Percentiles rank a stretch among this genome's conserved stretches.
Conservation (phyloP, 192 early-diverging fungal genomes). For the Podila epigama region DNA sequence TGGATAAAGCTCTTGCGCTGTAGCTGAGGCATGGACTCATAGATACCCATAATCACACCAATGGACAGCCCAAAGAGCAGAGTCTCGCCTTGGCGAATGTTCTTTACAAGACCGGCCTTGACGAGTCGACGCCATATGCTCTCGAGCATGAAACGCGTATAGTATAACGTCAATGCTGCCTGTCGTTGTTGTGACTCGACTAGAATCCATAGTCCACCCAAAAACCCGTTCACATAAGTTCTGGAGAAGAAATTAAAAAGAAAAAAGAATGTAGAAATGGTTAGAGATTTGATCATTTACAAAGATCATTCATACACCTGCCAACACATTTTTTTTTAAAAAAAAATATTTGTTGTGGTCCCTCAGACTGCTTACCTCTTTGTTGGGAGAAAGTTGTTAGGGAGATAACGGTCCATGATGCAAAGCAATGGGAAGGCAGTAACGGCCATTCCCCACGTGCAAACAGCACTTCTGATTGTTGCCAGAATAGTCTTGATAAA, state of each 20-base stretch:
- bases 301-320: too few relatives aligned
- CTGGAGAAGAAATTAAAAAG: too few relatives aligned
- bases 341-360: too few relatives aligned
- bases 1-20: slow-evolving; percentile 10
- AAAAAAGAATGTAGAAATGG: too few relatives aligned
- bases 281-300: too few relatives aligned
- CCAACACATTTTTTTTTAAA: too few relatives aligned
- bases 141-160: slow-evolving; percentile 38
- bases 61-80: slow-evolving; percentile 19
- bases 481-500: slow-evolving; percentile 1
- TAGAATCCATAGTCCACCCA: slow-evolving; percentile 41
- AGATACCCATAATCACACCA: slow-evolving; percentile 19
- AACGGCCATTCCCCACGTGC: slow-evolving; percentile 5
- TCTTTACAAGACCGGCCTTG: slow-evolving; percentile 16
- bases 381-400: slow-evolving; percentile 3
- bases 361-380: too few relatives aligned
- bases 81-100: slow-evolving; percentile 10
- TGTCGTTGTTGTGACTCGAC: slow-evolving; percentile 14
- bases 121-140: slow-evolving; percentile 30
- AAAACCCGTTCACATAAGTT: slow-evolving; percentile 37
- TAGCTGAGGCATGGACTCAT: neutral
- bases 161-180: slow-evolving; percentile 34
- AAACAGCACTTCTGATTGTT: neutral
- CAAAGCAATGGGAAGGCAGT: slow-evolving; percentile 5
- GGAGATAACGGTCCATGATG: neutral